phyloP scores from a whole-genome alignment of 257 asterid genomes.

The Solanum tarapatanum region DNA sequence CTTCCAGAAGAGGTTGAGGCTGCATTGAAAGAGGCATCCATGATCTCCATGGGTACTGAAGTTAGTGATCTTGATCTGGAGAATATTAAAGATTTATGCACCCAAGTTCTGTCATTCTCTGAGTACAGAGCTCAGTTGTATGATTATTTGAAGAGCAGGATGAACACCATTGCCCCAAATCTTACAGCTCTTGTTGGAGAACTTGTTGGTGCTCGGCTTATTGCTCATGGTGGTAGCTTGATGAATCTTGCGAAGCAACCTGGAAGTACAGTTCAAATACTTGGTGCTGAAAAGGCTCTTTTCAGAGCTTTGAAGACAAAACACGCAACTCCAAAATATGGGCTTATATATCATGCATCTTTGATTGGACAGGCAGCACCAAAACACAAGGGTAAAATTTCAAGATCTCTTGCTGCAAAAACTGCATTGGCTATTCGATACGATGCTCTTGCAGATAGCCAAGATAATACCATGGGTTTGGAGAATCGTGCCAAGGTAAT shows the following conservation, averaged over 20 bases:
- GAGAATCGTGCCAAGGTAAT: conserved; percentile 61
- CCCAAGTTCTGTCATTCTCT: conserved; percentile 71
- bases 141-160: conserved; percentile 77
- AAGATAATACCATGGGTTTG: conserved; percentile 70
- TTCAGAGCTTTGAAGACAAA: conserved; percentile 85
- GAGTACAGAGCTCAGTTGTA: conserved; percentile 80
- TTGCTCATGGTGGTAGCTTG: conserved; percentile 93
- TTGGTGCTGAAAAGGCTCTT: conserved; percentile 91
- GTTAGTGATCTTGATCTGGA: conserved; percentile 76
- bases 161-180: conserved; percentile 91
- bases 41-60: conserved; percentile 96
- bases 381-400: conserved; percentile 83
- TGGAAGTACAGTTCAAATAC: conserved; percentile 89
- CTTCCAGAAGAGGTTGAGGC: conserved; percentile 70
- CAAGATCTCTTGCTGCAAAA: conserved; percentile 81
- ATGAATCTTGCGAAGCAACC: conserved; percentile 92
- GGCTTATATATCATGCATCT: conserved; percentile 89
- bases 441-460: conserved; percentile 75
- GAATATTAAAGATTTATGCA: conserved; percentile 75
- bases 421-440: conserved; percentile 75
- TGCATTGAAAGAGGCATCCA: conserved; percentile 76
- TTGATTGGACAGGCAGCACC: conserved; percentile 92
- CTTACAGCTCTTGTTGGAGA: conserved; percentile 92
- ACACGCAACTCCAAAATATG: conserved; percentile 88
- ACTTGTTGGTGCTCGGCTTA: conserved; percentile 90